Percentiles rank a stretch among this genome's conserved stretches.
phyloP scores from a whole-genome alignment of 495 filamentous ascomycete species.

The Neurospora pannonica region DNA sequence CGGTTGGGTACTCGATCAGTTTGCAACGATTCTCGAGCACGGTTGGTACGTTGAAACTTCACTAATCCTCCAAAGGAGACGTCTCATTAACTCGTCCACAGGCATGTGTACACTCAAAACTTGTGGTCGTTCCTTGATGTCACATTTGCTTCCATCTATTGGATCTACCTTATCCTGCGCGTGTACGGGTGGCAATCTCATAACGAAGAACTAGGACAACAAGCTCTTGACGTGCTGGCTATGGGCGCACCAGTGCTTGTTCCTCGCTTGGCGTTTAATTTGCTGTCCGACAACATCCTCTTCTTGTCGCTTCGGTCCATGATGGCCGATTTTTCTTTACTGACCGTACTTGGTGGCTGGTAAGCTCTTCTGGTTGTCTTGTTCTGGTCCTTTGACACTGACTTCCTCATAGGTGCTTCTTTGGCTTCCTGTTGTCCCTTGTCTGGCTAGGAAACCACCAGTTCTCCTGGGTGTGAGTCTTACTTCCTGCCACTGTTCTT shows the following conservation, averaged over 20 bases:
- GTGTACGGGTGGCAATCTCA: constrained; percentile 43
- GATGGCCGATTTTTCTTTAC: constrained; percentile 61
- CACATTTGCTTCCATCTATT: constrained; percentile 53
- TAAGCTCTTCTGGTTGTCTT: background rate
- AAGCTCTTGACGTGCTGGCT: constrained; percentile 57
- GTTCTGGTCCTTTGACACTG: background rate
- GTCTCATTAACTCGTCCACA: constrained; percentile 17
- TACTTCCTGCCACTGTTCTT: background rate
- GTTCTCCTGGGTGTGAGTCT: constrained; percentile 32
- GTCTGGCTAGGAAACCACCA: constrained; percentile 49
- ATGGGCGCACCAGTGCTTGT: constrained; percentile 61
- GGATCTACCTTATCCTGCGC: constrained; percentile 49
- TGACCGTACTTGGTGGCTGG: constrained; percentile 58
- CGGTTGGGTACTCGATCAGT: constrained; percentile 66
- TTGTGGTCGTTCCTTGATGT: constrained; percentile 72
- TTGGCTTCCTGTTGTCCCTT: constrained; percentile 62
- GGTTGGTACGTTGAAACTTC: constrained; percentile 40
- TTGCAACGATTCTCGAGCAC: constrained; percentile 62
- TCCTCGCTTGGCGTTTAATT: constrained; percentile 64
- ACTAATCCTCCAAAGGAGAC: background rate
- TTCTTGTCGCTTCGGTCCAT: constrained; percentile 63
- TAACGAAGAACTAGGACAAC: constrained; percentile 29
- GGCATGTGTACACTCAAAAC: constrained; percentile 68
- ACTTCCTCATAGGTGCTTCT: constrained; percentile 41
- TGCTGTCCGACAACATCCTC: constrained; percentile 64